Percentiles rank a stretch among this genome's conserved stretches.
Evolutionary conservation across 495 filamentous ascomycete species (phyloP).

Genomic region (Trichocladium uniseriatum): DNA sequence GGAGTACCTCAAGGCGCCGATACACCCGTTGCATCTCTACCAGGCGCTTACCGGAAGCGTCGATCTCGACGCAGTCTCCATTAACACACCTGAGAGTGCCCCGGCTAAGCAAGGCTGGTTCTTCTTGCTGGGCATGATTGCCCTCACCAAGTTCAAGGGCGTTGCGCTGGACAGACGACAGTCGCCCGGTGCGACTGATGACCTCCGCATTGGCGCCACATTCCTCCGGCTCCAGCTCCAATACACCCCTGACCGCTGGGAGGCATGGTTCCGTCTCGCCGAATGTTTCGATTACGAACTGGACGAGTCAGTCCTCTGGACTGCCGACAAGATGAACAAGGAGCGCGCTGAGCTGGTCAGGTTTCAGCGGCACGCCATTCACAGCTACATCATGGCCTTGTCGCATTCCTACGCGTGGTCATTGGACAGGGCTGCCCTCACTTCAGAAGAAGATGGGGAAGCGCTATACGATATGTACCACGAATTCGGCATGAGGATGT

Average conservation of each 20-base stretch:
- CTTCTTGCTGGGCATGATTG: conserved; percentile 80
- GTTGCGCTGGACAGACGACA: conserved; percentile 62
- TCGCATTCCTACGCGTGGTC: conserved; percentile 57
- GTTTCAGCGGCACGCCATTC: conserved; percentile 74
- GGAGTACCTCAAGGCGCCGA: conserved; percentile 64
- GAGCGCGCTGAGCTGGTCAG: conserved; percentile 62
- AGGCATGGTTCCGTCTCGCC: conserved; percentile 89
- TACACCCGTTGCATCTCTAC: conserved; percentile 75
- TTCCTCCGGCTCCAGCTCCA: conserved; percentile 83
- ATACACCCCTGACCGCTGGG: conserved; percentile 78
- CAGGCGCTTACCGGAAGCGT: conserved; percentile 68
- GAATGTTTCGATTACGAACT: conserved; percentile 87
- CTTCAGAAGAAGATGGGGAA: conserved; percentile 45
- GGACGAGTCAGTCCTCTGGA: conserved; percentile 89
- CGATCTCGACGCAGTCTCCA: conserved; percentile 45
- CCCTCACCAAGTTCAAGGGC: conserved; percentile 77
- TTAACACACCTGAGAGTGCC: conserved; percentile 39
- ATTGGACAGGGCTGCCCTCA: conserved; percentile 39
- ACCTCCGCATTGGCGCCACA: conserved; percentile 71
- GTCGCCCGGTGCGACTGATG: conserved; percentile 67
- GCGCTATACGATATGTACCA: conserved; percentile 76
- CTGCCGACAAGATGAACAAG: conserved; percentile 92
- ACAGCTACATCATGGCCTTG: conserved; percentile 86
- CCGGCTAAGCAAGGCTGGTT: conserved; percentile 85
- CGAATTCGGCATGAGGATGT: conserved; percentile 84